These are phyloP conservation scores for Solanum paucissectum DNA, from an alignment of 257 asterid genomes.

Conservation along the genomic window DNA sequence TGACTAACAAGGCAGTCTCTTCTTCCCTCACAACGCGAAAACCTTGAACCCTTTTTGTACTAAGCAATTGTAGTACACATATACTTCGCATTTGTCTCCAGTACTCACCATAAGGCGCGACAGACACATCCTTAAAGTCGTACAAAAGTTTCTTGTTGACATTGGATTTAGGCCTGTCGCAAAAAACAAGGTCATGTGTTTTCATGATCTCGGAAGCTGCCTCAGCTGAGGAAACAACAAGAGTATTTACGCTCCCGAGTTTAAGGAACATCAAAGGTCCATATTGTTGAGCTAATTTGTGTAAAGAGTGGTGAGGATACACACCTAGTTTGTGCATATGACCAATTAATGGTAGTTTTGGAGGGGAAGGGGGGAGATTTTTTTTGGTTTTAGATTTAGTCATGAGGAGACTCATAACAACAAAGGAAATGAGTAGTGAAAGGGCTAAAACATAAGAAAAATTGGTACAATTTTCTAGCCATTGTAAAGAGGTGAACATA, in stretches of 20 bases:
- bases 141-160: constrained; percentile 9
- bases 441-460: background rate
- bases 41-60: constrained; percentile 28
- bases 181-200: constrained; percentile 28
- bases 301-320: constrained; percentile 31
- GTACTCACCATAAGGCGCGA: constrained; percentile 31
- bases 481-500: background rate
- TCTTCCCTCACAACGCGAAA: constrained; percentile 25
- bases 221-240: constrained; percentile 31
- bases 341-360: constrained; percentile 34
- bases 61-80: constrained; percentile 36
- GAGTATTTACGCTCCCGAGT: constrained; percentile 21
- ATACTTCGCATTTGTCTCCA: constrained; percentile 36
- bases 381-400: background rate
- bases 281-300: constrained; percentile 13
- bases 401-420: constrained; percentile 1
- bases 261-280: constrained; percentile 43
- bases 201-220: constrained; percentile 39
- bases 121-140: constrained; percentile 15
- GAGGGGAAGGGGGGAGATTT: constrained; percentile 33
- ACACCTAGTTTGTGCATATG: constrained; percentile 32
- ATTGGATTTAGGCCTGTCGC: constrained; percentile 25
- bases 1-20: constrained; percentile 8
- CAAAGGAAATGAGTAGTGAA: constrained; percentile 1
- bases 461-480: background rate